These are phyloP conservation scores for Trichoderma parareesei DNA, from an alignment of 495 filamentous ascomycete genomes.

Conservation along the genomic window DNA sequence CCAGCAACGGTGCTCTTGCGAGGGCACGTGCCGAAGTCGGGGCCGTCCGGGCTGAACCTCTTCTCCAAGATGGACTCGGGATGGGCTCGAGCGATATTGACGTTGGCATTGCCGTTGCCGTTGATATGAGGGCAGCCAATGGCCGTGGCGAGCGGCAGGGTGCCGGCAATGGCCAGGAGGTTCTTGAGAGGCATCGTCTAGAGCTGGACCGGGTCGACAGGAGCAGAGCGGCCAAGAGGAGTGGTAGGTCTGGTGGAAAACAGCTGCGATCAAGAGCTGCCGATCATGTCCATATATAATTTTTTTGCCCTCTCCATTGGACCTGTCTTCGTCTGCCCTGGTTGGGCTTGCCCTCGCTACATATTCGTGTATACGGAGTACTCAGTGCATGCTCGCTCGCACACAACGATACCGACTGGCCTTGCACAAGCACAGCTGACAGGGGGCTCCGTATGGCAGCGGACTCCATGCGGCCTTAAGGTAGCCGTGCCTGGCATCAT, in stretches of 20 bases:
- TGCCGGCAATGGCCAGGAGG: background rate
- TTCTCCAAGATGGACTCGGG: background rate
- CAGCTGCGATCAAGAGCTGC: background rate
- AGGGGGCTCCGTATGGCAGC: background rate
- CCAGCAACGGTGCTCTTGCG: slow-evolving; percentile 37
- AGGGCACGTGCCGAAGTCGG: slow-evolving; percentile 5
- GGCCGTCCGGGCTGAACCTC: background rate
- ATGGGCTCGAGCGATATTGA: background rate
- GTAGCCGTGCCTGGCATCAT: background rate
- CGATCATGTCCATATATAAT: slow-evolving; percentile 2
- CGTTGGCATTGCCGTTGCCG: background rate
- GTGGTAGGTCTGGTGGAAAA: background rate
- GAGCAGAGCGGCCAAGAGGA: background rate
- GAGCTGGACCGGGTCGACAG: background rate
- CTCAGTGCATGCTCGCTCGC: background rate
- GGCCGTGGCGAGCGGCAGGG: background rate
- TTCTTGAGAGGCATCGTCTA: slow-evolving; percentile 8
- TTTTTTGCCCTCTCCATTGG: background rate
- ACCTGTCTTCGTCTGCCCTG: background rate
- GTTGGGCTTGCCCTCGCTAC: background rate
- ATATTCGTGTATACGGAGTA: too few relatives aligned
- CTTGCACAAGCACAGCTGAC: background rate
- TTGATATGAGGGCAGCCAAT: background rate
- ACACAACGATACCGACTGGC: background rate
- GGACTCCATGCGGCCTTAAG: slow-evolving; percentile 2